phyloP scores from a whole-genome alignment of 2,329 filamentous ascomycete species.

The Cyanodermella asteris region DNA sequence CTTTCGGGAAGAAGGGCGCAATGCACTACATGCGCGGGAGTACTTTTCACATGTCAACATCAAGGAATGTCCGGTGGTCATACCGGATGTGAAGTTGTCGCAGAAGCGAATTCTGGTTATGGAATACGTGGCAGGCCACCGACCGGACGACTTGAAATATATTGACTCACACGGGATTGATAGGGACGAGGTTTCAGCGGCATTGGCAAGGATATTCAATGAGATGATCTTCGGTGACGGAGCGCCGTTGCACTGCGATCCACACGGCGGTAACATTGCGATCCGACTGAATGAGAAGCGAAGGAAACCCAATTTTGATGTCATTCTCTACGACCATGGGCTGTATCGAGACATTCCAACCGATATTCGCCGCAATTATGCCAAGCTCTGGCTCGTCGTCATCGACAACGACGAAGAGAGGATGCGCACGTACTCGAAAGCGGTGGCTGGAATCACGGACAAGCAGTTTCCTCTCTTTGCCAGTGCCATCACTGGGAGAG shows the following conservation, averaged over 20 bases:
- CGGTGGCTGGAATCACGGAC: conserved; percentile 74
- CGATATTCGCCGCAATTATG: conserved; percentile 61
- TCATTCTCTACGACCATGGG: conserved; percentile 92
- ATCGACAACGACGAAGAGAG: conserved; percentile 65
- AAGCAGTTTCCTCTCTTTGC: conserved; percentile 89
- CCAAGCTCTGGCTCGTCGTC: conserved; percentile 92
- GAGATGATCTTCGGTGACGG: conserved; percentile 94
- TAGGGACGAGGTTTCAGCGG: conserved; percentile 83
- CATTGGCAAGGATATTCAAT: conserved; percentile 83
- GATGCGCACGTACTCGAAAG: conserved; percentile 75
- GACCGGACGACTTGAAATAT: conserved; percentile 74
- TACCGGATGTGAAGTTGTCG: conserved; percentile 78
- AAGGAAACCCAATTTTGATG: conserved; percentile 61
- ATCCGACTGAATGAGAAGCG: conserved; percentile 52
- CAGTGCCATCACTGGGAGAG: conserved; percentile 83
- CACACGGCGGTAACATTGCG: conserved; percentile 88
- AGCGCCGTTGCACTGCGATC: conserved; percentile 86
- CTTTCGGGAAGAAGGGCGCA: conserved; percentile 65
- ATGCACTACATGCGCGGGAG: conserved; percentile 55
- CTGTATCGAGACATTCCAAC: conserved; percentile 82
- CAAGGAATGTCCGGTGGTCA: conserved; percentile 56
- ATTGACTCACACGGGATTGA: conserved; percentile 74
- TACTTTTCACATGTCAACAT: conserved; percentile 66
- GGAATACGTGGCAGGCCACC: conserved; percentile 71
- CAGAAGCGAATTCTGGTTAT: conserved; percentile 81